phyloP scores from a whole-genome alignment of 495 filamentous ascomycete genomes.

The Evansstolkia leycettana region DNA sequence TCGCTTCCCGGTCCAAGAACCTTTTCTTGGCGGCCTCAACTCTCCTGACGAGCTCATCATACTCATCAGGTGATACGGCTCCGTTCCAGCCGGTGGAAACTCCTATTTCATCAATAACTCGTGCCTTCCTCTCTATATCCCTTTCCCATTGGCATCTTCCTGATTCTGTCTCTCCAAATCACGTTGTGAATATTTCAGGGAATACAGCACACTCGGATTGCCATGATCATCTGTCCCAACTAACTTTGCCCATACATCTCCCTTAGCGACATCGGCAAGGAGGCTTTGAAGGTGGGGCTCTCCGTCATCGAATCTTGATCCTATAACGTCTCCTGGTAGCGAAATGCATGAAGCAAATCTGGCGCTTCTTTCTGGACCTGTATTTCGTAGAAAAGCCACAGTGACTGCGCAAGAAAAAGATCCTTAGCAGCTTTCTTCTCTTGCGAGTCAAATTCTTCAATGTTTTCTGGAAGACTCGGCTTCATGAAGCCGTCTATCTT shows the following conservation, averaged over 20 bases:
- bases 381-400: constrained; percentile 5
- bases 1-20: not conserved
- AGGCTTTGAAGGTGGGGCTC: constrained; percentile 5
- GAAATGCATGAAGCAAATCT: constrained; percentile 1
- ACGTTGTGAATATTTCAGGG: not conserved
- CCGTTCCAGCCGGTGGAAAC: not conserved
- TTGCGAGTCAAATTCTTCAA: constrained; percentile 1
- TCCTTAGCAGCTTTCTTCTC: constrained; percentile 2
- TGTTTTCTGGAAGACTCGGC: constrained; percentile 1
- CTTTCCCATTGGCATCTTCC: constrained; percentile 4
- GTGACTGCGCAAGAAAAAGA: constrained; percentile 1
- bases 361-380: constrained; percentile 2
- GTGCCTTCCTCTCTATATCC: constrained; percentile 1
- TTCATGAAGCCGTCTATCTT: constrained; percentile 1
- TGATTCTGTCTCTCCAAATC: constrained; percentile 1
- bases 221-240: constrained; percentile 2
- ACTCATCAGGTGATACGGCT: not conserved
- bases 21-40: not conserved
- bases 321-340: constrained; percentile 3
- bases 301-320: constrained; percentile 5
- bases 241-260: constrained; percentile 1
- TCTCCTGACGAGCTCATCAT: not conserved
- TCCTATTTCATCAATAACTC: not conserved
- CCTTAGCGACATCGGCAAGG: not conserved
- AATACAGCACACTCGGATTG: constrained; percentile 2